phyloP scores from a whole-genome alignment of 768 basidiomycete species.

The Panus rudis region DNA sequence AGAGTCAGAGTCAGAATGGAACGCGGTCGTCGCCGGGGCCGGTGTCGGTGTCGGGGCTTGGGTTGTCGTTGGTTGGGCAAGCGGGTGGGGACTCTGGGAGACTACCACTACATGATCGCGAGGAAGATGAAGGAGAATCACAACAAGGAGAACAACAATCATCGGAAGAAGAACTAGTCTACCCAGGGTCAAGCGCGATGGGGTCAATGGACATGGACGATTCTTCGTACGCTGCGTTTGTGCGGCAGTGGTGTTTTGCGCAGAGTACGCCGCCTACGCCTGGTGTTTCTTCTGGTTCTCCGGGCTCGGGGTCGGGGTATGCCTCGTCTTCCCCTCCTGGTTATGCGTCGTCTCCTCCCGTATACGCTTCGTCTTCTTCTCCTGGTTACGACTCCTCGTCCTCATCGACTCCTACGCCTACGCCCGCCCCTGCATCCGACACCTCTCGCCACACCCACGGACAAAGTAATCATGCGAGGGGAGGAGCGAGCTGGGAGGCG shows the following conservation, averaged over 20 bases:
- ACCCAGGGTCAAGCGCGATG: neutral
- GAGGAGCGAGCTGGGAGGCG: slow-evolving; percentile 11
- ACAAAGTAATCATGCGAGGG: slow-evolving; percentile 7
- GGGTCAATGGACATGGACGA: slow-evolving; percentile 24
- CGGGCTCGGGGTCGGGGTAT: neutral
- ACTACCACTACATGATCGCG: too few species aligned
- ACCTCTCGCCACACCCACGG: neutral
- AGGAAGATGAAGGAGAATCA: too few species aligned
- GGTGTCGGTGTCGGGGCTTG: too few species aligned
- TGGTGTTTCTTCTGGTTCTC: slow-evolving; percentile 3
- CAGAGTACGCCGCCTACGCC: slow-evolving; percentile 29
- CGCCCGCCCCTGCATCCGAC: neutral
- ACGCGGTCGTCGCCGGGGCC: too few species aligned
- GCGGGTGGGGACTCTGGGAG: too few species aligned
- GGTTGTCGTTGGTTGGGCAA: too few species aligned
- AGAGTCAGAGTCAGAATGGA: too few species aligned
- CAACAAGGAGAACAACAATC: too few species aligned
- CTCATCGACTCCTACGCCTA: neutral
- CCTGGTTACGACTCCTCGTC: neutral
- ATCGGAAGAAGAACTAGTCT: neutral
- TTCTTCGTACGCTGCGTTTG: slow-evolving; percentile 50
- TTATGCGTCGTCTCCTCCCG: neutral
- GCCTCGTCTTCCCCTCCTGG: neutral
- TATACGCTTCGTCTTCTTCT: neutral
- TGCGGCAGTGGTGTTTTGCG: slow-evolving; percentile 66